Conservation (phyloP, 352 stramenopile genomes). For the Paralagenidium karlingii region DNA sequence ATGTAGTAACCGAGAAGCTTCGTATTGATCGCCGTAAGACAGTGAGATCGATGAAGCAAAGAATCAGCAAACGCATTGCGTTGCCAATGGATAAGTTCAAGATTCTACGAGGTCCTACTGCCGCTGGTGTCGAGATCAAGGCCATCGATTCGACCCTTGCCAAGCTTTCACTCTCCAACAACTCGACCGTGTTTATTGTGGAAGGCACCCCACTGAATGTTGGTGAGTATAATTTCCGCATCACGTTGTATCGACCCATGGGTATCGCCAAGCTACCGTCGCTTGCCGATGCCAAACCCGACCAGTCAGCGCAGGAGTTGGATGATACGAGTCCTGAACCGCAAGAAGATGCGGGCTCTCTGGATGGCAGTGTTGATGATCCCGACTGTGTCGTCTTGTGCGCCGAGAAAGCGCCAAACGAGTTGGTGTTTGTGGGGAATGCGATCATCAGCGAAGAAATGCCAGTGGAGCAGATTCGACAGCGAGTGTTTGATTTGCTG, state of each 20-base stretch:
- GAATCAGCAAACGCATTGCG: conserved; percentile 29
- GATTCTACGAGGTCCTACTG: conserved; percentile 55
- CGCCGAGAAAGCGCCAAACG: conserved; percentile 31
- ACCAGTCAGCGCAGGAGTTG: background rate
- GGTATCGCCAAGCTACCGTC: background rate
- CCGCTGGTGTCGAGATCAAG: conserved; percentile 68
- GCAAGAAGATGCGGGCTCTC: background rate
- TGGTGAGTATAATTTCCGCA: conserved; percentile 65
- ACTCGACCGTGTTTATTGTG: conserved; percentile 49
- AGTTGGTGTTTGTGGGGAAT: conserved; percentile 39
- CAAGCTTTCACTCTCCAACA: conserved; percentile 59
- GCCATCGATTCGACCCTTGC: conserved; percentile 58
- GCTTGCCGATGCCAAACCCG: conserved; percentile 1
- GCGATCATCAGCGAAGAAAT: conserved; percentile 70
- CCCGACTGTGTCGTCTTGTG: no score
- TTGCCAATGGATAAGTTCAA: conserved; percentile 52
- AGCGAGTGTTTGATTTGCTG: conserved; percentile 26
- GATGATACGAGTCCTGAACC: background rate
- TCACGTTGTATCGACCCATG: conserved; percentile 43
- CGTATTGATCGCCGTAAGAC: conserved; percentile 66
- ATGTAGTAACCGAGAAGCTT: conserved; percentile 32
- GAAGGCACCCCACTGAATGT: conserved; percentile 49
- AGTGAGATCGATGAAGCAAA: conserved; percentile 37
- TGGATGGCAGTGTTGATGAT: no score
- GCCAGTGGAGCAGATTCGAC: conserved; percentile 53